A percentile compares a stretch with the other conserved stretches of the same genome.
These are phyloP conservation scores for Chrysoporthe austroafricana DNA, from an alignment of 2,329 filamentous ascomycete species.

Conservation along the genomic window DNA sequence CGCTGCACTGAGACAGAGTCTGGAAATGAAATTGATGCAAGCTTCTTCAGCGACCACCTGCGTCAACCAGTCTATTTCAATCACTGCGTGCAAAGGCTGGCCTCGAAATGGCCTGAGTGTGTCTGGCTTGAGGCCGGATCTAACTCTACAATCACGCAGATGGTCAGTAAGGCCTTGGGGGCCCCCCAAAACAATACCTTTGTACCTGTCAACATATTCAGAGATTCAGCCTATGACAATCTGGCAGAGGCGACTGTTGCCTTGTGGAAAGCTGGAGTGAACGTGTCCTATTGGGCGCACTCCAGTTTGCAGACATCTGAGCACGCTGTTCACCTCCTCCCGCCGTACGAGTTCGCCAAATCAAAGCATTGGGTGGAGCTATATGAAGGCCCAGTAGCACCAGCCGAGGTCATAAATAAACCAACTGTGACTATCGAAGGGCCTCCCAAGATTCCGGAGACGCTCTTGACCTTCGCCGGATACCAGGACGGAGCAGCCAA, in stretches of 20 bases:
- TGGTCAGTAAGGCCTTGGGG: conserved; percentile 38
- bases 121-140: conserved; percentile 50
- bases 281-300: conserved; percentile 44
- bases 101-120: conserved; percentile 1
- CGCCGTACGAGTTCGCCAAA: conserved; percentile 48
- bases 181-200: conserved; percentile 24
- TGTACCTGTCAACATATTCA: conserved; percentile 34
- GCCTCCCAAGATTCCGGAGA: conserved; percentile 25
- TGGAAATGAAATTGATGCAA: neutral
- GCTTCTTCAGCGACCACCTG: conserved; percentile 42
- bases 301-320: conserved; percentile 27
- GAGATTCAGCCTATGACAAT: conserved; percentile 16
- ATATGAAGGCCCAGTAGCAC: neutral
- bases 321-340: conserved; percentile 35
- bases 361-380: conserved; percentile 43
- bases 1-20: conserved; percentile 13
- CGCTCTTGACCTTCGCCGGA: conserved; percentile 28
- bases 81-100: conserved; percentile 36
- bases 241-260: conserved; percentile 35
- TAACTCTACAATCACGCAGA: conserved; percentile 39
- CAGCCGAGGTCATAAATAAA: neutral
- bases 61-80: conserved; percentile 49
- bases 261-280: conserved; percentile 47
- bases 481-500: conserved; percentile 25
- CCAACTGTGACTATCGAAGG: neutral